Base-by-base conservation (phyloP, 169 alveolate species). In the Plasmodium blacklocki region DNA sequence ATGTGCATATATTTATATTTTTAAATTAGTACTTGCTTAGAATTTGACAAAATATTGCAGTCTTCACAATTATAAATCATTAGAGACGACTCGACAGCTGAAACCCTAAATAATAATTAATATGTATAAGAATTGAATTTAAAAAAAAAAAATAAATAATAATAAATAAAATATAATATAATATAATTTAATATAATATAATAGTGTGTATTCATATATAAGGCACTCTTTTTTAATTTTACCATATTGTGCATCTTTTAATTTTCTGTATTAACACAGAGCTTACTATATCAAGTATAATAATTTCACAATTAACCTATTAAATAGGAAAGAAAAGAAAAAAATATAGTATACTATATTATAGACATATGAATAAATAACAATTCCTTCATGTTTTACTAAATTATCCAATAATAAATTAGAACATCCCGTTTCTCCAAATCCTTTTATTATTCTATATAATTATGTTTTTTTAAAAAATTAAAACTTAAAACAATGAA, bases 31-130 rank as follows among this genome's bases (percentile, higher is more conserved):
- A 86, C 92, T 62, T 86, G 92, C 75, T 86, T 70, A 6, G 92
- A 47, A 72, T 86, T 86, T 50, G 87, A 12, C 26, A 86, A 62
- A 71, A 86, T 86, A 60, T 59, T 86, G 49, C 88, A 86, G 15
- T 67, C 75, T 32, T 29, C 50, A 45, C 92, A 86, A 52, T 49
- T 21, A 59, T 86, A 86, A 59, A 86, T 72, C 60, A 86, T 32
- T 12, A 86, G 6, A 39, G 92, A 86, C 1, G 92, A 86, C 15
- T 86, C 92, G 39, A 86, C 87, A 14, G 85, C 92, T 14, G 92
- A 59, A n/a, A 52, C 73, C 80, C 90, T 80, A 39, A 54, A 19
- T 29, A 67, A 32, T 26, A 26, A 18, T 58, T 32, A 32, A 76
- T 11, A 12, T 60, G 18, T 23, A 11, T 60, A 2, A 18, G n/a